Conservation (phyloP, 164 flowering plant genomes). For the Berberis vulgaris region DNA sequence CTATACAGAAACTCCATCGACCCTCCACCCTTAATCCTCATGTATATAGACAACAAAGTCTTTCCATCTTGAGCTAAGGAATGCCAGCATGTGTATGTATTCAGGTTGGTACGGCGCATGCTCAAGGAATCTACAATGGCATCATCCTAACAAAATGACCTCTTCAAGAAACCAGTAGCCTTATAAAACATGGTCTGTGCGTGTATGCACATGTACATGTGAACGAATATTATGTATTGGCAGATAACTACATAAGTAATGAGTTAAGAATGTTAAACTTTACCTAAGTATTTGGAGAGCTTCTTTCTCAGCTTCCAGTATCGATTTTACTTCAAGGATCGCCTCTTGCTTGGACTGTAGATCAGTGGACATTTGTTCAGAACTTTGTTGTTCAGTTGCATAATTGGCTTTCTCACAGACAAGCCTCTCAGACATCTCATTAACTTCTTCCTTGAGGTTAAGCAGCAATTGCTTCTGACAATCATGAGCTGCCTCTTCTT, state of each 20-base stretch:
- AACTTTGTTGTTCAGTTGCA: constrained; percentile 34
- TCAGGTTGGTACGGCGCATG: no score
- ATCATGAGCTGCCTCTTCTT: constrained; percentile 70
- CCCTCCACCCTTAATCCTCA: no score
- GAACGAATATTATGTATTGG: background rate
- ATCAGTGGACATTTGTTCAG: constrained; percentile 31
- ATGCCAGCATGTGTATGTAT: no score
- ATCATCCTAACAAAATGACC: no score
- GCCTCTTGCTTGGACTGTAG: constrained; percentile 46
- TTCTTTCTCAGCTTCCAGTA: constrained; percentile 76
- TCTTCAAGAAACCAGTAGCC: background rate
- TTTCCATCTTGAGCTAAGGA: no score
- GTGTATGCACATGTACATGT: background rate
- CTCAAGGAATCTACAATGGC: no score
- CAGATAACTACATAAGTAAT: background rate
- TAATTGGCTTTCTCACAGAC: constrained; percentile 34
- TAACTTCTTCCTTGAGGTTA: constrained; percentile 54
- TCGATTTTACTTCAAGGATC: constrained; percentile 53
- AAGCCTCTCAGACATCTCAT: constrained; percentile 58
- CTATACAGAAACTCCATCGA: no score
- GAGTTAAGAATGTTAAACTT: background rate
- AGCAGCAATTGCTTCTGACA: constrained; percentile 64
- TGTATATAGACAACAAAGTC: no score
- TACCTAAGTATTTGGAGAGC: constrained; percentile 83
- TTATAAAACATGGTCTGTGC: background rate